phyloP scores from a whole-genome alignment of 1,284 basidiomycete species.

The Malassezia nana region DNA sequence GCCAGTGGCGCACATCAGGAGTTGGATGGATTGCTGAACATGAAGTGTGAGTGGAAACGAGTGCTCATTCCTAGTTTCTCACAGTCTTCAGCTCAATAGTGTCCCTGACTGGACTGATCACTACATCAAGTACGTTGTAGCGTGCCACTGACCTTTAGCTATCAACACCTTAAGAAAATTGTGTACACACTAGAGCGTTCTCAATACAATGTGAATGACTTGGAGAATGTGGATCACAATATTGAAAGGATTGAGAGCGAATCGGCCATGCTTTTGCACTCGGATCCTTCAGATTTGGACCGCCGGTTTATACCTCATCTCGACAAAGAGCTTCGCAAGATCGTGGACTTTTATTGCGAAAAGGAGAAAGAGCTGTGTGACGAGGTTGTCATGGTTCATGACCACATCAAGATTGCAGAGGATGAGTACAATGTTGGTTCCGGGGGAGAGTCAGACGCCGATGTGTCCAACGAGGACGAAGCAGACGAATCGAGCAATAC shows the following conservation, averaged over 20 bases:
- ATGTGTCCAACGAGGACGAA: conserved; percentile 55
- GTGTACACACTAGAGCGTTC: conserved; percentile 41
- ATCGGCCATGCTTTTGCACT: conserved; percentile 27
- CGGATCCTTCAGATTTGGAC: conserved; percentile 33
- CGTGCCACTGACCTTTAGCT: conserved; percentile 18
- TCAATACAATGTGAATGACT: conserved; percentile 13
- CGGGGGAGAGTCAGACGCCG: conserved; percentile 60
- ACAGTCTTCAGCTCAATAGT: conserved; percentile 80
- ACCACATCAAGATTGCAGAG: conserved; percentile 34
- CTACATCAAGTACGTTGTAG: conserved; percentile 56
- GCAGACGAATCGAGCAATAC: conserved; percentile 40
- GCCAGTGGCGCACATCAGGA: neutral
- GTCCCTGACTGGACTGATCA: conserved; percentile 90
- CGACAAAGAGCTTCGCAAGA: conserved; percentile 74
- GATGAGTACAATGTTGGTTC: conserved; percentile 22
- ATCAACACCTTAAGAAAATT: conserved; percentile 46
- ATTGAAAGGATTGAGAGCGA: conserved; percentile 31
- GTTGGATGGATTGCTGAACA: neutral
- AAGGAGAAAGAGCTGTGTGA: conserved; percentile 53
- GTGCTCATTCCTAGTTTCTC: conserved; percentile 47
- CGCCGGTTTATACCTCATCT: conserved; percentile 53
- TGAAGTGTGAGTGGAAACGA: conserved; percentile 14
- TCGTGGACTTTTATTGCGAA: conserved; percentile 65
- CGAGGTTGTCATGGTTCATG: conserved; percentile 25
- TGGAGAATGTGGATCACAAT: conserved; percentile 15